Evolutionary conservation across 163 green algal species (phyloP).

Genomic region (Prototheca cutis): DNA sequence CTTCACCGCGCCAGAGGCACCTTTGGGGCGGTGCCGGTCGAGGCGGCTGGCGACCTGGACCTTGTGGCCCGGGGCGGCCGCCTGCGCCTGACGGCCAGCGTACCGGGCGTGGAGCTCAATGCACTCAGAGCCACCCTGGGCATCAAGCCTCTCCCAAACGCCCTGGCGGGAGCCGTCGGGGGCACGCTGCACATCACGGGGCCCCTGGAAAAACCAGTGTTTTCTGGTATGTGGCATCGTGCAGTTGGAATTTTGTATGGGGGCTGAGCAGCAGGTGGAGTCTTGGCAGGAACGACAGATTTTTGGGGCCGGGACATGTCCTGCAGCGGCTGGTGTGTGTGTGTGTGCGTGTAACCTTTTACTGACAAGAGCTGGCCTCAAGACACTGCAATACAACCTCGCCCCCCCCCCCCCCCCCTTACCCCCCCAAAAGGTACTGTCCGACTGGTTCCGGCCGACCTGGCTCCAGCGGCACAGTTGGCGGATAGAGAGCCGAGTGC

Average conservation of each 20-base stretch:
- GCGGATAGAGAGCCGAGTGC: slow-evolving; percentile 30
- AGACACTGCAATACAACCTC: no score
- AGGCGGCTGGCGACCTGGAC: slow-evolving; percentile 76
- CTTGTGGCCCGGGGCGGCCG: slow-evolving; percentile 64
- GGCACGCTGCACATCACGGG: slow-evolving; percentile 80
- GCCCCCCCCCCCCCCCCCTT: no score
- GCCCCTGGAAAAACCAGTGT: slow-evolving; percentile 83
- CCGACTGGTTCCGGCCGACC: slow-evolving; percentile 26
- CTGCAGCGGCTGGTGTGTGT: no score
- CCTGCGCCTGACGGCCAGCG: slow-evolving; percentile 53
- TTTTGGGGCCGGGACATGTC: no score
- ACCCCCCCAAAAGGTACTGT: slow-evolving; percentile 35
- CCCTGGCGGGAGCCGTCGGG: slow-evolving; percentile 61
- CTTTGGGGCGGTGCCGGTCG: slow-evolving; percentile 65
- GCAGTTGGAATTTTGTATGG: no score
- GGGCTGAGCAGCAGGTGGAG: no score
- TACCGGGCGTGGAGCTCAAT: slow-evolving; percentile 73
- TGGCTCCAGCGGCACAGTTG: slow-evolving; percentile 28
- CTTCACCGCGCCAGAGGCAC: slow-evolving; percentile 68
- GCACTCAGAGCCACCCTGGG: slow-evolving; percentile 78
- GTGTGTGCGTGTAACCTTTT: no score
- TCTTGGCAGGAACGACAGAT: no score
- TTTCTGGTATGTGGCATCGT: slow-evolving; percentile 52
- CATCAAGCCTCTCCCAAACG: slow-evolving; percentile 67
- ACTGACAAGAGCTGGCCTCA: no score